These are phyloP conservation scores for Monosporascus cannonballus DNA, from an alignment of 2,329 filamentous ascomycete genomes.

Conservation along the genomic window DNA sequence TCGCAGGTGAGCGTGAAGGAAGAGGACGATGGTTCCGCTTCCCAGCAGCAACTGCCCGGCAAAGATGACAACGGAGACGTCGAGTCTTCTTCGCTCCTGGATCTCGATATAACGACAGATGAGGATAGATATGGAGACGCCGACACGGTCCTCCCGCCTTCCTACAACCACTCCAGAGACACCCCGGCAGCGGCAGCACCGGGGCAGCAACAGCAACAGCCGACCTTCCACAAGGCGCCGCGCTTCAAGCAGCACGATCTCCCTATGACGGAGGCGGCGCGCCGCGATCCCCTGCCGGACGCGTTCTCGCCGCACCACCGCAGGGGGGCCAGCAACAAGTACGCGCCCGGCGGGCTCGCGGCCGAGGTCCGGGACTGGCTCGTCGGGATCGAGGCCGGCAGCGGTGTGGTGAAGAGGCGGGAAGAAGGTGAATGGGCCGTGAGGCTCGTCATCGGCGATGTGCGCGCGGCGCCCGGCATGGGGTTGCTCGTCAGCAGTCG, in stretches of 20 bases:
- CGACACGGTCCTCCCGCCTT: neutral
- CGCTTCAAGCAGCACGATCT: constrained; percentile 30
- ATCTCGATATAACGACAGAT: neutral
- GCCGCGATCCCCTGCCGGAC: constrained; percentile 27
- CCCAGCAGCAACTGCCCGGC: neutral
- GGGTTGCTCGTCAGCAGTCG: constrained; percentile 19
- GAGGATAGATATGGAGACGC: constrained; percentile 1
- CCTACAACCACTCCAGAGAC: constrained; percentile 1
- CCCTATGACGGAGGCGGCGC: constrained; percentile 3
- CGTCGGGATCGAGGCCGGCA: constrained; percentile 32
- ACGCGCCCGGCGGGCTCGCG: constrained; percentile 34
- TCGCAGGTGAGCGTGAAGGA: neutral
- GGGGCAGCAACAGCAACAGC: constrained; percentile 13
- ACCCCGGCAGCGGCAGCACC: constrained; percentile 4
- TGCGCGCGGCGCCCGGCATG: constrained; percentile 19
- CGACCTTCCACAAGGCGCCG: constrained; percentile 30
- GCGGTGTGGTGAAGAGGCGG: constrained; percentile 6
- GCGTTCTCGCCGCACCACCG: constrained; percentile 33
- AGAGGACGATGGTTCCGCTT: neutral
- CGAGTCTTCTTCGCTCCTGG: constrained; percentile 6
- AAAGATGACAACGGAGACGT: constrained; percentile 3
- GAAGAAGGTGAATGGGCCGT: constrained; percentile 15
- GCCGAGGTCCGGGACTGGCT: constrained; percentile 39
- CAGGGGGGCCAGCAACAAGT: constrained; percentile 20
- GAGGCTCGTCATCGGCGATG: constrained; percentile 18